A percentile compares a stretch with the other conserved stretches of the same genome.
These are phyloP conservation scores for Tetrapyrgos nigripes DNA, from an alignment of 1,284 basidiomycete species.

Conservation along the genomic window DNA sequence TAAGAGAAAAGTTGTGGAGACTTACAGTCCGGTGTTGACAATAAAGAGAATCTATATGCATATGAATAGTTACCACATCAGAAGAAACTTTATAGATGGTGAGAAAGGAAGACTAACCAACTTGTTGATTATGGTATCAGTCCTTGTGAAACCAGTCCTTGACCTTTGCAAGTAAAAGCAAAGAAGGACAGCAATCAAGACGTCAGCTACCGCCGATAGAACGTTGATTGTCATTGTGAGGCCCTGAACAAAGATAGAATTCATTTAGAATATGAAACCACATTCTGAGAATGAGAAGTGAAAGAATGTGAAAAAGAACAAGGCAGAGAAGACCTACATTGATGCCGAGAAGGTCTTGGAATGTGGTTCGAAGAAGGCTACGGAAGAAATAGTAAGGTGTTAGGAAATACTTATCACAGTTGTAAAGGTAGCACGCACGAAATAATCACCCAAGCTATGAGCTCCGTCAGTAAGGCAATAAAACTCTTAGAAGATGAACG, in stretches of 20 bases:
- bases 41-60: constrained; percentile 49
- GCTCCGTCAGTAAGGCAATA: not conserved
- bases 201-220: constrained; percentile 31
- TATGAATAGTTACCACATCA: not conserved
- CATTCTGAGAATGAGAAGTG: no score
- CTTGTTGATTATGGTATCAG: constrained; percentile 51
- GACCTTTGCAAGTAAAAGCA: constrained; percentile 38
- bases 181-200: constrained; percentile 39
- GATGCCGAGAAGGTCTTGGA: constrained; percentile 14
- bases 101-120: no score
- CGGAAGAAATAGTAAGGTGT: not conserved
- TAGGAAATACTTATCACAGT: not conserved
- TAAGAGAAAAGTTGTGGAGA: not conserved
- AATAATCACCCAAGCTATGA: constrained; percentile 19
- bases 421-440: constrained; percentile 9
- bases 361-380: constrained; percentile 17
- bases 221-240: constrained; percentile 21
- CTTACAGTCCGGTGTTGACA: constrained; percentile 52
- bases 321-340: constrained; percentile 4
- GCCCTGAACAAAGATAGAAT: constrained; percentile 6
- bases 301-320: not conserved
- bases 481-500: not conserved
- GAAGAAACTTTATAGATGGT: no score
- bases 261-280: not conserved
- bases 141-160: constrained; percentile 44